Base-by-base conservation (phyloP, 352 stramenopile genomes). In the Phytopythium helicoides region DNA sequence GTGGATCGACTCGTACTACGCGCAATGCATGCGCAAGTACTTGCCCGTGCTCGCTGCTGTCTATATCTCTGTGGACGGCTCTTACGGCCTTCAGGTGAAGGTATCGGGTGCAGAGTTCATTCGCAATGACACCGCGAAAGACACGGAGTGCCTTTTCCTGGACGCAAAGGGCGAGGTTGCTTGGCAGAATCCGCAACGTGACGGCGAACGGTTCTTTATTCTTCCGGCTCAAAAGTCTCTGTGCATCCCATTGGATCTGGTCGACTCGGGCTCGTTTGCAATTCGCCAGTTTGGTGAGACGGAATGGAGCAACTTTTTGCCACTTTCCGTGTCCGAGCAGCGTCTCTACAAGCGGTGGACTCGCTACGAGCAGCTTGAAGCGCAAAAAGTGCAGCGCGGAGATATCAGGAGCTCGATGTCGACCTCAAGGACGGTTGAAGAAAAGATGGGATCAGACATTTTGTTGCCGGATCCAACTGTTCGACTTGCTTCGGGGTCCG, bases 1-100 rank as follows among this genome's bases (percentile, higher is more conserved):
- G 51, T 94, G 86, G 86, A 87, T 93, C 35, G 76, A 91, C 49
- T 91, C 78, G 39, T 95, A 93, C 42, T 86, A 92, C 40, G 52
- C 52, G 0, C 71, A 89, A 41, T 90, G 81, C 45, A 60, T 77
- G 53, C 76, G 77, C 2, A 63, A 73, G 50, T 93, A 92, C 45
- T 58, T 89, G 21, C 86, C 86, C 18, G 66, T 88, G 7, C 54
- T 94, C 14, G 58, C 86, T n/a, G 76, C 80, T 15, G 56, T 95
- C 22, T 54, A 87, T 48, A 80, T 94, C 14, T 76, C 57, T 35
- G 69, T 89, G 21, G 82, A 95, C 60, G 76, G 80, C 4, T 74
- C 80, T 35, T 81, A 85, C 44, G 86, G 86, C 38, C 58, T 95
- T 21, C 82, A 92, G 64, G 82, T 94, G 23, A 86, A 83, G 45